Percentiles rank a stretch among this genome's conserved stretches.
Conservation (phyloP, 495 filamentous ascomycete species). For the Trichoderma gamsii region DNA sequence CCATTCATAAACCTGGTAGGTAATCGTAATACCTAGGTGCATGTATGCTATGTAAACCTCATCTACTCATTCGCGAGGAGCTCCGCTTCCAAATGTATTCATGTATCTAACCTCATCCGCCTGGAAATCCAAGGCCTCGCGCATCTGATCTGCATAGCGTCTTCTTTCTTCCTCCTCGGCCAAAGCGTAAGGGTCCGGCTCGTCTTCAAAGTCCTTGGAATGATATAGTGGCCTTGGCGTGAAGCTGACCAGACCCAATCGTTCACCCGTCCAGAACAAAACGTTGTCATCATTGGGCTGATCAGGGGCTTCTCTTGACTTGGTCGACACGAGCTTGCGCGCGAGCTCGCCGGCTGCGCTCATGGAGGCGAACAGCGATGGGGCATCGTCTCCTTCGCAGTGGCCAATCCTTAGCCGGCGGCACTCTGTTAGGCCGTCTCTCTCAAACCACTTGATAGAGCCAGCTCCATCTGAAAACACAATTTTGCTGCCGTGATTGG, state of each 20-base stretch:
- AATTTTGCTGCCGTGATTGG: slow-evolving; percentile 76
- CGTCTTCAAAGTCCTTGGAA: slow-evolving; percentile 45
- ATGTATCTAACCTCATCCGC: slow-evolving; percentile 79
- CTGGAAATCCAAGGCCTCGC: slow-evolving; percentile 67
- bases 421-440: slow-evolving; percentile 76
- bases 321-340: slow-evolving; percentile 63
- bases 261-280: slow-evolving; percentile 75
- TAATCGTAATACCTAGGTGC: background rate
- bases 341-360: slow-evolving; percentile 56
- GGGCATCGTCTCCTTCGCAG: slow-evolving; percentile 29
- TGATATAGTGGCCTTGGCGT: slow-evolving; percentile 44
- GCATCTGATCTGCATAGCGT: slow-evolving; percentile 63
- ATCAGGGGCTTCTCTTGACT: slow-evolving; percentile 33
- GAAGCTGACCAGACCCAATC: slow-evolving; percentile 64
- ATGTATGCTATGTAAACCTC: background rate
- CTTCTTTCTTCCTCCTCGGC: slow-evolving; percentile 38
- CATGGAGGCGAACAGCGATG: slow-evolving; percentile 44
- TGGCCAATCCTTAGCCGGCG: slow-evolving; percentile 66
- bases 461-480: slow-evolving; percentile 82
- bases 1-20: background rate
- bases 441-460: slow-evolving; percentile 84
- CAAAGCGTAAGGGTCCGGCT: slow-evolving; percentile 25
- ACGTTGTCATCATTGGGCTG: slow-evolving; percentile 55
- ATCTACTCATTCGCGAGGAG: background rate
- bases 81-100: slow-evolving; percentile 55